Evolutionary conservation across 1,284 basidiomycete genomes (phyloP).

Genomic region (Naganishia sp.): DNA sequence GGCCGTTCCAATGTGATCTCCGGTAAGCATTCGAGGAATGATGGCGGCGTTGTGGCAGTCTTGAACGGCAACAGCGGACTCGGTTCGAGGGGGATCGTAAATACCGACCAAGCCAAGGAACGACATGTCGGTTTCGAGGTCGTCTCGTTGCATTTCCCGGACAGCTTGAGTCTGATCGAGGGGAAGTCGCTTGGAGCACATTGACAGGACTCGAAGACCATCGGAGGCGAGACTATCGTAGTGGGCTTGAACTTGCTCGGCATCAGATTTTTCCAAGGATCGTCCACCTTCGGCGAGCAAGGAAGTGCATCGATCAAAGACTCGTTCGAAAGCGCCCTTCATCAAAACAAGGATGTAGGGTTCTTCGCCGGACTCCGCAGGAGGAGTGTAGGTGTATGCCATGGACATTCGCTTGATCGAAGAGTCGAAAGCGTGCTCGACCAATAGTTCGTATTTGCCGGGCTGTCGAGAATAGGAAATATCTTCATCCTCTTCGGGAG

Average conservation of each 20-base stretch:
- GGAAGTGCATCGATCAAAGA: conserved; percentile 60
- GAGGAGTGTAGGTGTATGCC: conserved; percentile 48
- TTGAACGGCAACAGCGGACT: conserved; percentile 64
- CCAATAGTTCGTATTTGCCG: conserved; percentile 51
- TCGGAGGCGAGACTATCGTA: conserved; percentile 58
- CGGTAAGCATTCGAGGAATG: conserved; percentile 65
- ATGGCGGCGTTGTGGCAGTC: conserved; percentile 67
- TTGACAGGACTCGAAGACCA: conserved; percentile 59
- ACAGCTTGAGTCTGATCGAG: conserved; percentile 47
- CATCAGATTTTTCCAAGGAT: conserved; percentile 9
- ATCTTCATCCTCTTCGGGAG: conserved; percentile 19
- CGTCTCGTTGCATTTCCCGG: conserved; percentile 53
- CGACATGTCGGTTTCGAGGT: conserved; percentile 63
- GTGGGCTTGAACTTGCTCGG: conserved; percentile 17
- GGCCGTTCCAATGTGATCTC: conserved; percentile 57
- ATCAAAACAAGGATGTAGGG: conserved; percentile 51
- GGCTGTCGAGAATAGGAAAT: conserved; percentile 25
- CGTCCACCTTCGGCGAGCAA: conserved; percentile 28
- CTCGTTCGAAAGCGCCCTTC: conserved; percentile 67
- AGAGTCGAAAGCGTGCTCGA: conserved; percentile 64
- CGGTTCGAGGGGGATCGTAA: conserved; percentile 69
- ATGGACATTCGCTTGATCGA: conserved; percentile 66
- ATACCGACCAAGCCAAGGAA: conserved; percentile 69
- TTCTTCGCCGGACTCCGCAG: conserved; percentile 34
- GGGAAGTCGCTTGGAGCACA: conserved; percentile 55